These are phyloP conservation scores for Austropuccinia psidii DNA, from an alignment of 1,284 basidiomycete genomes.

Conservation along the genomic window DNA sequence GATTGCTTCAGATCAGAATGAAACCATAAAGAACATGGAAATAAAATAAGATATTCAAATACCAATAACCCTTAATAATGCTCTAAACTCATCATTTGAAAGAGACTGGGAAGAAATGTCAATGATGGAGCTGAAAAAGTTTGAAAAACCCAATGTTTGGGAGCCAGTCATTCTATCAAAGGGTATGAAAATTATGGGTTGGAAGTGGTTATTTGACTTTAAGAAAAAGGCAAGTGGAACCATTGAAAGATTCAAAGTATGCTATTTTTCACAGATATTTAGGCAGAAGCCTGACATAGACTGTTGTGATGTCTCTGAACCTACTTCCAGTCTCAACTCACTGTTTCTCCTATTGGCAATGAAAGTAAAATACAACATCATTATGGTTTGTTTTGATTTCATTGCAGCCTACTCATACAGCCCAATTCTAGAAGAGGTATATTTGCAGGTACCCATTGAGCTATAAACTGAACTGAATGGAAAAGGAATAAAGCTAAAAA, in stretches of 20 bases:
- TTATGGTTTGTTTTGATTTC: background rate
- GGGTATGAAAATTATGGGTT: background rate
- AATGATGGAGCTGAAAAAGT: too few relatives aligned
- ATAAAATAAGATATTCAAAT: background rate
- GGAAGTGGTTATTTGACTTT: conserved; percentile 1
- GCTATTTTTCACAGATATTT: background rate
- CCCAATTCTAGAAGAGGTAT: conserved; percentile 12
- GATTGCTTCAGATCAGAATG: background rate
- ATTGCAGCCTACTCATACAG: conserved; percentile 10
- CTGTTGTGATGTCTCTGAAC: background rate
- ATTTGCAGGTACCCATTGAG: background rate
- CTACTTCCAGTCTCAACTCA: background rate
- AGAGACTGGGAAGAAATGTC: too few relatives aligned
- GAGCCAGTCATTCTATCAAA: background rate
- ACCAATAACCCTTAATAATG: background rate
- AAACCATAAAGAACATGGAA: background rate
- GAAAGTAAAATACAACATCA: background rate
- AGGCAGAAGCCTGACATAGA: background rate
- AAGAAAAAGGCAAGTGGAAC: background rate
- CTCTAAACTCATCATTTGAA: too few relatives aligned
- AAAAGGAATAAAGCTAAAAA: background rate
- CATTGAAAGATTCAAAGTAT: background rate
- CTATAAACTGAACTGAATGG: background rate
- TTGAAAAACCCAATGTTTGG: too few relatives aligned
- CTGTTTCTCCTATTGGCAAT: background rate